Percentiles rank a stretch among this genome's conserved stretches.
Conservation (phyloP, 1,139 yeast genomes). For the Candida glucosophila region DNA sequence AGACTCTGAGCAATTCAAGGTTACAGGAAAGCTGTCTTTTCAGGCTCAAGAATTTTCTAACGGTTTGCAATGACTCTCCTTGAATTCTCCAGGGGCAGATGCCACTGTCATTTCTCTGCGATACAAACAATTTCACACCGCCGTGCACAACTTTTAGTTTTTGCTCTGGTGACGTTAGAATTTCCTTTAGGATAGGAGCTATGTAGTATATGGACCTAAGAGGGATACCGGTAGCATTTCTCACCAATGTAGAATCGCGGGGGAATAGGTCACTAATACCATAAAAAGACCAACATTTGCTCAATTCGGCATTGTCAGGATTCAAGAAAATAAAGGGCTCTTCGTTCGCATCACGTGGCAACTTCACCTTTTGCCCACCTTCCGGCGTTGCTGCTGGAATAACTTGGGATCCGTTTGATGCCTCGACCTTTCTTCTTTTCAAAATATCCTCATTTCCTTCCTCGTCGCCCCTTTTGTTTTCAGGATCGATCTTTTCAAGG, state of each 20-base stretch:
- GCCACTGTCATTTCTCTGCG: slow-evolving; percentile 76
- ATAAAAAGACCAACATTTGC: slow-evolving; percentile 80
- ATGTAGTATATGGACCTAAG: slow-evolving; percentile 85
- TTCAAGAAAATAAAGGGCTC: slow-evolving; percentile 83
- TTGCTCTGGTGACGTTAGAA: slow-evolving; percentile 61
- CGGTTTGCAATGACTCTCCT: slow-evolving; percentile 68
- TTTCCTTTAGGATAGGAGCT: slow-evolving; percentile 62
- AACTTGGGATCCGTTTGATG: slow-evolving; percentile 9
- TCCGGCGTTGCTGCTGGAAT: slow-evolving; percentile 10
- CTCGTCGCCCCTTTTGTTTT: slow-evolving; percentile 22
- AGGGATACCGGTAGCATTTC: slow-evolving; percentile 96
- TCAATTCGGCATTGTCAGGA: slow-evolving; percentile 56
- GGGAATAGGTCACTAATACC: slow-evolving; percentile 62
- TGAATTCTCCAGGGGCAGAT: slow-evolving; percentile 85
- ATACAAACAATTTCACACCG: slow-evolving; percentile 84
- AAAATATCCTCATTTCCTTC: slow-evolving; percentile 24
- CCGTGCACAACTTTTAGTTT: slow-evolving; percentile 84
- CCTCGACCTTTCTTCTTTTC: slow-evolving; percentile 24
- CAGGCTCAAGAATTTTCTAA: slow-evolving; percentile 48
- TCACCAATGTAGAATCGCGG: slow-evolving; percentile 63
- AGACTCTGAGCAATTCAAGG: slow-evolving; percentile 50
- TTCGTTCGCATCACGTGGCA: slow-evolving; percentile 89
- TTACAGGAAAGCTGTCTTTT: slow-evolving; percentile 50
- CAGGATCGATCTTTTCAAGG: slow-evolving; percentile 58
- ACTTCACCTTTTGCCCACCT: slow-evolving; percentile 53